These are phyloP conservation scores for Geotrichum phurueaensis DNA, from an alignment of 1,139 yeast species.

Conservation along the genomic window DNA sequence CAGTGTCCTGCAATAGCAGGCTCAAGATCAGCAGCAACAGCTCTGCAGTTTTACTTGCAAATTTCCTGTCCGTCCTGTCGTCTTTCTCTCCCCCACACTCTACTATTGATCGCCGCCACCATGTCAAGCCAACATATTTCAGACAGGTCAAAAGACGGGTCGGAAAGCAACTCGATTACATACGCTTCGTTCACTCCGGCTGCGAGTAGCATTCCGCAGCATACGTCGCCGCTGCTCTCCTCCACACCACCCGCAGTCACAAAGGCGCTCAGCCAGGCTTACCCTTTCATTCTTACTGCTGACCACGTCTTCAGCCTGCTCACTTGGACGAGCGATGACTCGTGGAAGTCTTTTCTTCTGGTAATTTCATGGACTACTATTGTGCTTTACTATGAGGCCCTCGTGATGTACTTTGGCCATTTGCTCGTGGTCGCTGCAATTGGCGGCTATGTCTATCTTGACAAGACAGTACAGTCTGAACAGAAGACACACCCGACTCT, in stretches of 20 bases:
- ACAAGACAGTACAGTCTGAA: constrained; percentile 39
- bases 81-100: neutral
- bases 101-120: neutral
- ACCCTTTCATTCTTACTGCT: constrained; percentile 71
- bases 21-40: too few species aligned
- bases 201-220: constrained; percentile 30
- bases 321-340: constrained; percentile 89
- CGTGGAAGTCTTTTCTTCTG: constrained; percentile 65
- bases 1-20: too few species aligned
- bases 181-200: constrained; percentile 34
- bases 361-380: constrained; percentile 52
- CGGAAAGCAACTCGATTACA: constrained; percentile 17
- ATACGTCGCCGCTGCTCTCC: constrained; percentile 38
- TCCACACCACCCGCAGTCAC: constrained; percentile 86
- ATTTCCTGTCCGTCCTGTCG: neutral
- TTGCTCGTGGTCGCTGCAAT: constrained; percentile 61
- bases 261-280: constrained; percentile 70
- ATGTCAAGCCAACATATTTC: neutral
- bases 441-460: constrained; percentile 54
- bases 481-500: constrained; percentile 68
- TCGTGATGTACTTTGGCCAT: constrained; percentile 78
- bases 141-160: neutral
- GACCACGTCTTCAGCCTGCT: constrained; percentile 64
- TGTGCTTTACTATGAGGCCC: constrained; percentile 66
- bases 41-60: neutral